Evolutionary conservation across 768 basidiomycete genomes (phyloP).

Genomic region (Nidularia pulvinata): DNA sequence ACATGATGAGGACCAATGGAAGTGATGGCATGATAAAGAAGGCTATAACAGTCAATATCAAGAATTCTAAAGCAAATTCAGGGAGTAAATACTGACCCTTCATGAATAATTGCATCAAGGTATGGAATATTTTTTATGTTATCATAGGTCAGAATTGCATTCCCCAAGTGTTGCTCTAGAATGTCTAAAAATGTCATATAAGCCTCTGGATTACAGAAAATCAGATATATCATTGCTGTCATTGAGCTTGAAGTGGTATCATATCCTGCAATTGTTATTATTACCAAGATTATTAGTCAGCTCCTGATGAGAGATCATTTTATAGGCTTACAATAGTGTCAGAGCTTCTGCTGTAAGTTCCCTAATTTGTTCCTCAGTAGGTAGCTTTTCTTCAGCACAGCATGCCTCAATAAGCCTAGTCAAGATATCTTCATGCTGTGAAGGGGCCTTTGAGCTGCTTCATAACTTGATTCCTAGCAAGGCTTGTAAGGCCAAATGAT

Average conservation of each 20-base stretch:
- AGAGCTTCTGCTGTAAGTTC: not conserved
- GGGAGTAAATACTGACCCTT: constrained; percentile 7
- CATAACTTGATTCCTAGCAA: not conserved
- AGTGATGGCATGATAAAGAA: constrained; percentile 29
- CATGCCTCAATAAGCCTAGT: not conserved
- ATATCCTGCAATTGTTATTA: constrained; percentile 25
- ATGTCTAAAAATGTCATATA: constrained; percentile 12
- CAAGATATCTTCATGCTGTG: not conserved
- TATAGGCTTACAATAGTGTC: not conserved
- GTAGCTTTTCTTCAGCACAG: not conserved
- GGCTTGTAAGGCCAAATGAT: not conserved
- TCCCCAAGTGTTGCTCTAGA: constrained; percentile 4
- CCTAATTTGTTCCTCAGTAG: not conserved
- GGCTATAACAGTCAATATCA: constrained; percentile 1
- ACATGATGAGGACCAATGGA: constrained; percentile 31
- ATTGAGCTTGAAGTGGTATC: constrained; percentile 29
- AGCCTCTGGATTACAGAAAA: constrained; percentile 17
- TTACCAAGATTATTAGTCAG: not conserved
- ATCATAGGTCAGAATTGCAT: constrained; percentile 13
- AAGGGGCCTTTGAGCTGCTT: not conserved
- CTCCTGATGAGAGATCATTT: not conserved
- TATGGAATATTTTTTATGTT: constrained; percentile 21
- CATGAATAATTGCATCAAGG: constrained; percentile 21
- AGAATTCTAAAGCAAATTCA: not conserved
- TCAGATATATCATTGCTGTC: constrained; percentile 20